Evolutionary conservation across 2,329 filamentous ascomycete species (phyloP), one percentile per base, ranked within the genome.

Genomic region (Fusarium sp.): DNA sequence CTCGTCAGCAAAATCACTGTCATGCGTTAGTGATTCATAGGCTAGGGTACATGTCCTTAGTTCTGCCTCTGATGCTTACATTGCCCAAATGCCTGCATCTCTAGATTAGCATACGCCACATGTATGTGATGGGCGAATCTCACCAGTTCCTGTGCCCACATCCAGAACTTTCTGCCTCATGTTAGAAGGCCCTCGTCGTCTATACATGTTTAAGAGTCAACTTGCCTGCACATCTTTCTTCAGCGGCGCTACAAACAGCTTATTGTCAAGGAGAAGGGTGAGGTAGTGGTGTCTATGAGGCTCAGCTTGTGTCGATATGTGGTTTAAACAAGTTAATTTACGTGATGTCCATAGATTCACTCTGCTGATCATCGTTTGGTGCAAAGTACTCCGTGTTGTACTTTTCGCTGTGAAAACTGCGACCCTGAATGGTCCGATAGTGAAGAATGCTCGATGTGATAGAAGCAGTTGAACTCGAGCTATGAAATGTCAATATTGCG

Each of bases 271-370:
- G 22, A 68, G 61, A 10, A 71, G 45, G 10, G 45, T 65, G 9
- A 71, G 65, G 20, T 60, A 71, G 13, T 68, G 65, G 16, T 71
- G 65, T 20, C 65, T 71, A 43, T 43, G 39, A 43, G 4, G 48
- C 14, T n/a, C 11, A 31, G 7, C 3, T 5, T 29, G 29, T 29
- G 16, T 4, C 29, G 35, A 20, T 22, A 3, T 4, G 5, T n/a
- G 24, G 9, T 11, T 18, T 2, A 10, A 18, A 24, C 16, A 22
- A 35, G 35, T 8, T n/a, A 13, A 22, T 14, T 20, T 59, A 70
- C 68, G 64, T 70, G 37, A 68, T 65, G 27, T 71, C 68, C 11
- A 71, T 58, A 4, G 68, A 71, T 18, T 68, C 65, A 10, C 61
- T 59, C 31, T 71, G 68, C 56, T 52, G 56, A 10, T 68, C 60